Evolutionary conservation across 768 basidiomycete species (phyloP), one percentile per base, ranked within the genome.

Genomic region (Suillus plorans): DNA sequence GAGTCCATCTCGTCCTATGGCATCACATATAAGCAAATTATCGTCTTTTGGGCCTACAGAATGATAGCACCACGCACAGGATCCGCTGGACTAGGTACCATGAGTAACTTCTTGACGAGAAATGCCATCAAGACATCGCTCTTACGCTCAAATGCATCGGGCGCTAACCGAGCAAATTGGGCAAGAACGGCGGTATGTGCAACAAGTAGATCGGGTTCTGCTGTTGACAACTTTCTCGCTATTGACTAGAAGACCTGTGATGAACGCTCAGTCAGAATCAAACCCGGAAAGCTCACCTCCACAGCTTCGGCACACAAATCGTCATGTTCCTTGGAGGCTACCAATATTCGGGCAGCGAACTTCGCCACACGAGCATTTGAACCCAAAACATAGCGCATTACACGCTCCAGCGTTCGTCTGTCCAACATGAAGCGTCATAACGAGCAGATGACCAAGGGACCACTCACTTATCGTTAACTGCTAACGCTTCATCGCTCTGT

Each of bases 341-440:
- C 85, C 25, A 97, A 71, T 41, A 92, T 80, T 25, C 95, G 85
- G 3, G 92, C 87, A 1, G 94, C 91, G 74, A 93, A 96, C 74
- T 98, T 98, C 22, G 94, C 91, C 66, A 89, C 86, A 25, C 85
- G 82, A 31, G 81, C 78, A 61, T 90, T 84, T 5, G 85, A 81
- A 31, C 85, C 85, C 37, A 88, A 69, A 0, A 85, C 89, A 68
- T 86, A 84, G 49, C 85, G 84, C 60, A 77, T 78, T 14, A 91
- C 80, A 18, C 88, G 82, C 34, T 95, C 91, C 13, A 86, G 75
- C 1, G 87, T 87, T 42, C 88, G 85, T 72, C 92, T 94, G 65
- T 13, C 67, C 53, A 62, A 25, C 42, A 20, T 45, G 13, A 18
- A 31, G 31, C 57, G 66, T 55, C 60, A 55, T 59, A 52, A 45